Evolutionary conservation across 2,329 filamentous ascomycete genomes (phyloP), one percentile per base, ranked within the genome.

Genomic region (Lecanosticta acicola): DNA sequence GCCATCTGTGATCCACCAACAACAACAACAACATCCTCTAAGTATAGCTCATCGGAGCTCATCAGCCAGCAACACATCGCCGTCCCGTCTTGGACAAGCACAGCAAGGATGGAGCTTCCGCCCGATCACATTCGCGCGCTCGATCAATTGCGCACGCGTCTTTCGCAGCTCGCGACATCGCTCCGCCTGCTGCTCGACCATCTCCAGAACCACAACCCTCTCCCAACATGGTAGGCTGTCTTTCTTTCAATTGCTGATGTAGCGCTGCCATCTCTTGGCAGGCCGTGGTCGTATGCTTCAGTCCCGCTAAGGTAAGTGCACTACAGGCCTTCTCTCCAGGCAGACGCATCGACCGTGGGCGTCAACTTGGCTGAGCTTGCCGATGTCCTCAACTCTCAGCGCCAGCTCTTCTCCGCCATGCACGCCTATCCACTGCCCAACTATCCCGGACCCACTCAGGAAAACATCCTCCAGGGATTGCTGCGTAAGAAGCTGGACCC

Each of bases 401-500:
- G 77, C 33, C 76, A 83, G 34, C 76, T 88, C 37, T 80, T 94
- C 51, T 76, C 75, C 46, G 79, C 80, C 44, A 75, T 87, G 41
- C 83, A 85, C 53, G 78, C 86, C 17, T 87, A 86, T 61, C 88
- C 88, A 0, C 80, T 83, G 10, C 85, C 87, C 2, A 81, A 82
- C 14, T 64, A 93, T 79, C 67, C 88, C 80, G 66, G 62, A 16
- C 3, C 84, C 80, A 32, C 82, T 77, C 56, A 83, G 77, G 63
- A 67, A 64, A 69, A 63, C 1, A 73, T 87, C 3, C 74, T 91
- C 1, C 74, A 78, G 19, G 79, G 84, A 57, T 73, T 94, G 2
- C 72, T 94, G 24, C 83, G 87, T 32, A 94, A 93, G 68, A 93
- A 93, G 64, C 76, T 89, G 39, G 87, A 93, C 55, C 86, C 87